Evolutionary conservation across 75 land plant species (phyloP), one percentile per base, ranked within the genome.

Genomic region (Isoetes taiwanensis): DNA sequence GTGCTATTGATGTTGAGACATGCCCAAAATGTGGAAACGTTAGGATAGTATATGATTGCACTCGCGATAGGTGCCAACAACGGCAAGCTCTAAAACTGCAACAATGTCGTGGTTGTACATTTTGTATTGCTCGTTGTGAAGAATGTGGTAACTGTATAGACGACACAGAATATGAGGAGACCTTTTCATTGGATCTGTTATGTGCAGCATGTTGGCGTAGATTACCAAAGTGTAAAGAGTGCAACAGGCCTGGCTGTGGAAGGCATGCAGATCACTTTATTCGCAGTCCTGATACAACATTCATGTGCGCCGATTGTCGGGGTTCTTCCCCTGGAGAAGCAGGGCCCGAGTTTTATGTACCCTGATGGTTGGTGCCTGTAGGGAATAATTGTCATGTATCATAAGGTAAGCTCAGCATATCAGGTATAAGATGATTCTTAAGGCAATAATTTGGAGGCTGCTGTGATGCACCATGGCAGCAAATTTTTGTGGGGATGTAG

Each of bases 11-110:
- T 54, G 68, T 86, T 29, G 91, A 90, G 53, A 53, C 55, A 6
- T 90, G 96, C 57, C 86, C 91, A 0, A 76, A 27, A 56, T 90
- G 91, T 42, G 56, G 66, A 57, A 77, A 74, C 16, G 38, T 64
- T 41, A 69, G 75, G 65, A 52, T 85, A 30, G 84, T 86, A 14
- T 86, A 72, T 56, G 96, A 86, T 38, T 90, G 96, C 55, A 75
- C 86, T 1, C 56, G 68, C 1, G 76, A 71, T 20, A 59, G 65
- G 32, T 85, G 91, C 62, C 76, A 74, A 25, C 34, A 17, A 52
- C 59, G 41, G 34, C 69, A 70, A 54, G 56, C 34, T 2, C 57
- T 48, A 2, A 41, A 48, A 11, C 28, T 40, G 31, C 59, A 69
- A 40, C 59, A 40, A 16, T 89, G 96, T 60, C 63, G 83, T 43